phyloP scores from a whole-genome alignment of 495 filamentous ascomycete species.

The Cenococcum geophilum region DNA sequence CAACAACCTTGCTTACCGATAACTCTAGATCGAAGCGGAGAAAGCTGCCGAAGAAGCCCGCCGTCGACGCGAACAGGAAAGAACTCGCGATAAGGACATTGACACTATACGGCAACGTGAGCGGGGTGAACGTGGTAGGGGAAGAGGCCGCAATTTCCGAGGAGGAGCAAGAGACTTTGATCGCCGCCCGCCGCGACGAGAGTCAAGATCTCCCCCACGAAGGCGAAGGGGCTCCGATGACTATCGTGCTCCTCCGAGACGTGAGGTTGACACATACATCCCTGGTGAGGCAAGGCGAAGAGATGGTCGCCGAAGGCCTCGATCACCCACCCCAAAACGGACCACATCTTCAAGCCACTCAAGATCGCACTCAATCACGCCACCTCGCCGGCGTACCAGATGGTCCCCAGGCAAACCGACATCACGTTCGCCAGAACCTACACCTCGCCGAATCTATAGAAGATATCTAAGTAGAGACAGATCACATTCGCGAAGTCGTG shows the following conservation, averaged over 20 bases:
- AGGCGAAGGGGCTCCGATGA: conserved; percentile 47
- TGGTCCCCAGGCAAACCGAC: not conserved
- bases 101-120: conserved; percentile 66
- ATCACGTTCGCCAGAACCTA: not conserved
- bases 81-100: conserved; percentile 51
- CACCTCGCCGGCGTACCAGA: not conserved
- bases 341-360: conserved; percentile 23
- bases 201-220: conserved; percentile 60
- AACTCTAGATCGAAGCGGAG: conserved; percentile 66
- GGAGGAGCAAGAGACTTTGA: conserved; percentile 46
- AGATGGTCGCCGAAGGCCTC: conserved; percentile 12
- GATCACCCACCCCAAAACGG: conserved; percentile 18
- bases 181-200: conserved; percentile 38
- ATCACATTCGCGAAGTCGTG: conserved; percentile 23
- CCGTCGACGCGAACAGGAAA: conserved; percentile 61
- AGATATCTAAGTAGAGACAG: conserved; percentile 12
- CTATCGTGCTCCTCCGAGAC: conserved; percentile 49
- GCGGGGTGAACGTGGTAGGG: conserved; percentile 59
- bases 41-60: conserved; percentile 71
- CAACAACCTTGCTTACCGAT: conserved; percentile 4
- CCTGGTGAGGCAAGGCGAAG: conserved; percentile 35
- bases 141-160: conserved; percentile 50
- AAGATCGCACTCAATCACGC: conserved; percentile 15
- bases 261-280: conserved; percentile 55
- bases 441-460: not conserved